phyloP scores from a whole-genome alignment of 768 basidiomycete species.

The Stropharia rugosoannulata region DNA sequence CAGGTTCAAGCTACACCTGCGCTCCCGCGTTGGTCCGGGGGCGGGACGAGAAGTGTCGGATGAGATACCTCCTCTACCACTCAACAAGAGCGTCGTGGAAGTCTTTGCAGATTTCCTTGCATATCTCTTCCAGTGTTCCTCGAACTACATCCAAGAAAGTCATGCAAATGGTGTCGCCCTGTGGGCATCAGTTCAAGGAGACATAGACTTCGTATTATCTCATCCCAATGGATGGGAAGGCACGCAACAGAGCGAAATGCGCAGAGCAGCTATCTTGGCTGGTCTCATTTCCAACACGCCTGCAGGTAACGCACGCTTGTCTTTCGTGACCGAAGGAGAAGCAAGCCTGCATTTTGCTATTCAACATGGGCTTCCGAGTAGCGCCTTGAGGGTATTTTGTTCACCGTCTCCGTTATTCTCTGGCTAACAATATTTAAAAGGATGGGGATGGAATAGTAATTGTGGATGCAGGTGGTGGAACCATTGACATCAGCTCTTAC shows the following conservation, averaged over 20 bases:
- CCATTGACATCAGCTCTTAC: slow-evolving; percentile 57
- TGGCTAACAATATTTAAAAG: slow-evolving; percentile 21
- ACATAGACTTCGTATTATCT: slow-evolving; percentile 39
- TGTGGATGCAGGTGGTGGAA: slow-evolving; percentile 63
- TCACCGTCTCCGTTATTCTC: no score
- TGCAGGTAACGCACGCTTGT: slow-evolving; percentile 41
- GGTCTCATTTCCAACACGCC: slow-evolving; percentile 43
- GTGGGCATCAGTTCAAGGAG: slow-evolving; percentile 33
- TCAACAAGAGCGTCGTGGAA: slow-evolving; percentile 23
- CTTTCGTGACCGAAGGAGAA: slow-evolving; percentile 64
- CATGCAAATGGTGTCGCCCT: slow-evolving; percentile 35
- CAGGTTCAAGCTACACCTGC: slow-evolving; percentile 38
- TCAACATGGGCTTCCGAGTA: slow-evolving; percentile 33
- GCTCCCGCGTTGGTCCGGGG: slow-evolving; percentile 13
- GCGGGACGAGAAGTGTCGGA: slow-evolving; percentile 13
- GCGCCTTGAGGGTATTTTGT: slow-evolving; percentile 27
- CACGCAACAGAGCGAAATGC: slow-evolving; percentile 51
- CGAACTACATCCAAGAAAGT: slow-evolving; percentile 36
- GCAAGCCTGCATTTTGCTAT: slow-evolving; percentile 60
- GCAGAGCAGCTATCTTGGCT: slow-evolving; percentile 46
- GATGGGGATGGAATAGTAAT: slow-evolving; percentile 45
- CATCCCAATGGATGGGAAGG: slow-evolving; percentile 65
- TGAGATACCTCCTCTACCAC: slow-evolving; percentile 34
- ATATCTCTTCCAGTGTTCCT: slow-evolving; percentile 38
- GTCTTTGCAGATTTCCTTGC: slow-evolving; percentile 42